phyloP scores from a whole-genome alignment of 257 asterid genomes.

The Salvia rosmarinus region DNA sequence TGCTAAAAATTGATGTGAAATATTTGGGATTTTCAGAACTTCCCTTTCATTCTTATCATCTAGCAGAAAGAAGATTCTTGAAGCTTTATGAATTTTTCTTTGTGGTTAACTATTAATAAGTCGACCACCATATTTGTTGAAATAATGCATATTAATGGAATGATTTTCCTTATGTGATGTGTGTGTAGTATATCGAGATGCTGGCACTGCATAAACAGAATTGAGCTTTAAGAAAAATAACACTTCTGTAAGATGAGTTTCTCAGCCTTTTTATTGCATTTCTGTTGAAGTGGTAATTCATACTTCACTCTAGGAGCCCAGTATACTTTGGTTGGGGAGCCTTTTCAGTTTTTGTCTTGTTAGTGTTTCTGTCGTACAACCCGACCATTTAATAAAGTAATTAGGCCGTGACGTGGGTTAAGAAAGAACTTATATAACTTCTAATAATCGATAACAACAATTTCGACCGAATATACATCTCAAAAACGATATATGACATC shows the following conservation, averaged over 20 bases:
- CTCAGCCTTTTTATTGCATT: constrained; percentile 19
- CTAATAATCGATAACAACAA: too few relatives aligned
- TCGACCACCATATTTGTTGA: constrained; percentile 6
- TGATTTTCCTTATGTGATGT: background rate
- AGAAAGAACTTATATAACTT: too few relatives aligned
- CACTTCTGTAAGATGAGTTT: background rate
- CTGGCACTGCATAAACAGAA: background rate
- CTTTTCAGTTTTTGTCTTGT: constrained; percentile 23
- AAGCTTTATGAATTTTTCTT: constrained; percentile 10
- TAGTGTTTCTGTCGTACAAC: too few relatives aligned
- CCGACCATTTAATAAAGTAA: too few relatives aligned
- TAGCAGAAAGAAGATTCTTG: background rate
- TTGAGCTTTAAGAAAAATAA: constrained; percentile 6
- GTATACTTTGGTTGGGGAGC: constrained; percentile 12
- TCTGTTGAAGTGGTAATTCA: background rate
- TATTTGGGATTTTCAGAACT: constrained; percentile 1
- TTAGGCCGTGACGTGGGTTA: too few relatives aligned
- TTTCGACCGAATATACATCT: too few relatives aligned
- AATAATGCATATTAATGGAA: constrained; percentile 14
- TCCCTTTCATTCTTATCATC: background rate
- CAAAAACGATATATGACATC: too few relatives aligned
- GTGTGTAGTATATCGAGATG: constrained; percentile 20
- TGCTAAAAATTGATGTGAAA: background rate
- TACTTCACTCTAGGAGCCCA: background rate
- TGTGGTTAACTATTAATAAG: background rate